Conservation (phyloP, 768 basidiomycete genomes). For the Favolaschia claudopus region DNA sequence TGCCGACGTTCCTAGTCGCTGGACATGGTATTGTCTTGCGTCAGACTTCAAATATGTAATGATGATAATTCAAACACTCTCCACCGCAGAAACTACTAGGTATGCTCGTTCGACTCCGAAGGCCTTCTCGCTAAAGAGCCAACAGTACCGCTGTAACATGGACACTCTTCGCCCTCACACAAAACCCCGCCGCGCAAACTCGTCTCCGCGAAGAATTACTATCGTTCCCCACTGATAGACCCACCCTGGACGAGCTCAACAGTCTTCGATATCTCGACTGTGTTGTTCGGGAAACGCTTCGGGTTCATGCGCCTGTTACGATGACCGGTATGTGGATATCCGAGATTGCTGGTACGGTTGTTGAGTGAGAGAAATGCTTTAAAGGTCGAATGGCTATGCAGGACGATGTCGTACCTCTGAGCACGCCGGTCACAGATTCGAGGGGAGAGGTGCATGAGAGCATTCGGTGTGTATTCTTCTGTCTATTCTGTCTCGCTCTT, state of each 20-base stretch:
- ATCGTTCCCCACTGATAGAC: not conserved
- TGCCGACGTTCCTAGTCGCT: constrained; percentile 66
- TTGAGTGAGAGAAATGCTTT: too few species aligned
- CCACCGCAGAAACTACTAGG: too few species aligned
- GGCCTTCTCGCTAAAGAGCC: too few species aligned
- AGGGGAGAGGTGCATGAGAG: constrained; percentile 31
- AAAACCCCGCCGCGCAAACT: not conserved
- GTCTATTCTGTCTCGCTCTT: not conserved
- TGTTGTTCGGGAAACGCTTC: constrained; percentile 5
- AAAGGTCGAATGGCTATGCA: constrained; percentile 35
- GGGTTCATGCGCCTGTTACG: constrained; percentile 5
- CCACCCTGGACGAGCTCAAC: constrained; percentile 17
- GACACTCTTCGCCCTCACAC: constrained; percentile 4
- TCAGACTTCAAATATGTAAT: too few species aligned
- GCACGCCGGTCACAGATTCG: constrained; percentile 40
- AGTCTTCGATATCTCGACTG: constrained; percentile 51
- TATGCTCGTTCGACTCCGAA: too few species aligned
- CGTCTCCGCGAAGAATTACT: constrained; percentile 10
- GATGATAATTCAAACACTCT: too few species aligned
- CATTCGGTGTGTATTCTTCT: constrained; percentile 26
- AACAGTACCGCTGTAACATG: constrained; percentile 11
- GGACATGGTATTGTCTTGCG: too few species aligned
- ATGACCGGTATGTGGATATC: not conserved
- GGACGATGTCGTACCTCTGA: constrained; percentile 44
- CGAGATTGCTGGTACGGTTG: not conserved